Evolutionary conservation across 306 rosid species (phyloP), one percentile per base, ranked within the genome.

Genomic region (Malus orientalis): DNA sequence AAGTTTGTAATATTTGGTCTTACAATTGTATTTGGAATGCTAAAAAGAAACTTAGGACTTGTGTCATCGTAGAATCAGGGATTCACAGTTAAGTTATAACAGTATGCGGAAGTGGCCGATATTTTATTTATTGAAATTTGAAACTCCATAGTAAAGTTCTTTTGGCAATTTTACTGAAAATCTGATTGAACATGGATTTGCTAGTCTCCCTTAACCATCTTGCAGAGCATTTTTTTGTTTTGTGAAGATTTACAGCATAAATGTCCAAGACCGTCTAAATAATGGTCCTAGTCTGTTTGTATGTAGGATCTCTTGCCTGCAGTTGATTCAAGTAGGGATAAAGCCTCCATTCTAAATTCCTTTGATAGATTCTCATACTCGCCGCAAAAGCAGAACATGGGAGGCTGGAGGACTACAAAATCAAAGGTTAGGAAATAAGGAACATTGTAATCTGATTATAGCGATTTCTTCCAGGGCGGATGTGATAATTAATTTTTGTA

Each of bases 381-480:
- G 61, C 86, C 85, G 59, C 76, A 54, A 45, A 77, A 67, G 59
- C 72, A 81, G 76, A 74, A 74, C 60, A 74, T 86, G 49, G 88
- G 82, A 76, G 89, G 85, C 73, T 84, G 86, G 92, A 90, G 87
- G 86, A 78, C 88, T 55, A 86, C 87, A 80, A 90, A 87, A 86
- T 81, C 89, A 23, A 92, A 90, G 96, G 93, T 87, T 44, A 70
- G 83, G 42, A 78, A 63, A 59, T 68, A 76, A 42, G 45, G n/a
- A 53, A 45, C 40, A 38, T 45, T 69, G 10, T 30, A 72, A 10
- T 32, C 51, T 54, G 72, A 65, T 78, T 58, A 45, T 33, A 59
- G 32, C 20, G 64, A 73, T 22, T 78, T 81, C 19, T 78, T 65
- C 57, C 33, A 51, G 76, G 74, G 68, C 59, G 57, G 74, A 75